Evolutionary conservation across 192 early-diverging fungal species (phyloP).

Genomic region (Phlyctochytrium arcticum): DNA sequence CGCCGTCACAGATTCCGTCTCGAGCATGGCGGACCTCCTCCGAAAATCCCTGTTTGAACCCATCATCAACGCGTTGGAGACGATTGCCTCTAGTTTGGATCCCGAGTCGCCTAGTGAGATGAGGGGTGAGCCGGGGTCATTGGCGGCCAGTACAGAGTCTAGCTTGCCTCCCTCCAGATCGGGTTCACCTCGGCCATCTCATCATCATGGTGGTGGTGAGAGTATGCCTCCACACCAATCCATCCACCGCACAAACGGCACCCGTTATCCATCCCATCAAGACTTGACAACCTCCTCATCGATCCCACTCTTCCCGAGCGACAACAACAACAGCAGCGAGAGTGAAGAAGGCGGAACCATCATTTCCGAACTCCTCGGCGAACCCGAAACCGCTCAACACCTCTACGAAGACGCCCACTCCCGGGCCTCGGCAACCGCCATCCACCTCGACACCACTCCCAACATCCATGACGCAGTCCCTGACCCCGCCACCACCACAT

Average conservation of each 20-base stretch:
- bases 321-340: neutral
- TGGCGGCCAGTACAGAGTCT: no score
- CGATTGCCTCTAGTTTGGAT: neutral
- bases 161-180: no score
- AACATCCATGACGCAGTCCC: neutral
- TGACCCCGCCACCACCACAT: neutral
- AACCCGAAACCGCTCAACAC: neutral
- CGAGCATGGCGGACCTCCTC: constrained; percentile 8
- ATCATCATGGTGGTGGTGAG: neutral
- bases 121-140: neutral
- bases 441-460: neutral
- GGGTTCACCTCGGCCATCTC: neutral
- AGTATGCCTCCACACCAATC: neutral
- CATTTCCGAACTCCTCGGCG: neutral
- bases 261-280: no score
- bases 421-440: neutral
- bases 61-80: neutral
- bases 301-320: neutral
- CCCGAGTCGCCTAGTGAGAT: neutral
- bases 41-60: neutral
- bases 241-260: neutral
- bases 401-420: neutral
- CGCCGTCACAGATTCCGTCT: constrained; percentile 10
- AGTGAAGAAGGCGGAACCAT: neutral
- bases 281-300: no score